A percentile compares a stretch with the other conserved stretches of the same genome.
phyloP scores from a whole-genome alignment of 2,329 filamentous ascomycete species.

The Alternaria novae-zelandiae region DNA sequence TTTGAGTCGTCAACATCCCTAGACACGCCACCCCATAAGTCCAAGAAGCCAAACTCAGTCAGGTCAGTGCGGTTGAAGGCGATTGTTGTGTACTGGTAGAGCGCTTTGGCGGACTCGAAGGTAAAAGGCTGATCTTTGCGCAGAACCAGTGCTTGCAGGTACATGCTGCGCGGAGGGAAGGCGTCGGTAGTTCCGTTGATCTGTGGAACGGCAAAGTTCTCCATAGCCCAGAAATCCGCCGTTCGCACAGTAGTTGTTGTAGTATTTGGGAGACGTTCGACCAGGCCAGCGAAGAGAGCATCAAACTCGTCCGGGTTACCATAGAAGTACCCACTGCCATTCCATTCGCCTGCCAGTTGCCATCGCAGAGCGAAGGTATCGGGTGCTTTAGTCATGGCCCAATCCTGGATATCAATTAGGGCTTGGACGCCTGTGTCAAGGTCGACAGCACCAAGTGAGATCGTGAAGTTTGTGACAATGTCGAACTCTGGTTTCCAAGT shows the following conservation, averaged over 20 bases:
- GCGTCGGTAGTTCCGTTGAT: conserved; percentile 16
- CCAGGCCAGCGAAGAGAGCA: conserved; percentile 13
- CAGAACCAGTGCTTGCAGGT: conserved; percentile 21
- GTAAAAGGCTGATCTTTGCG: conserved; percentile 18
- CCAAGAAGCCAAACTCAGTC: conserved; percentile 22
- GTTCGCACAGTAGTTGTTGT: conserved; percentile 9
- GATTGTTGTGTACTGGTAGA: conserved; percentile 11
- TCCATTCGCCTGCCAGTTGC: conserved; percentile 19
- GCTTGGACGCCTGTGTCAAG: conserved; percentile 19
- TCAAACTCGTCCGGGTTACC: conserved; percentile 23
- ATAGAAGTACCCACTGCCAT: conserved; percentile 23
- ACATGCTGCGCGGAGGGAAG: conserved; percentile 20
- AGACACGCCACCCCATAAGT: conserved; percentile 26
- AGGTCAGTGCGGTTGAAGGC: conserved; percentile 25
- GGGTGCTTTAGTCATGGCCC: conserved; percentile 18
- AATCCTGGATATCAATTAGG: conserved; percentile 20
- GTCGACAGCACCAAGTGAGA: conserved; percentile 16
- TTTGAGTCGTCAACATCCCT: conserved; percentile 20
- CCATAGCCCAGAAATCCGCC: conserved; percentile 22
- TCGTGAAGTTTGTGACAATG: conserved; percentile 19
- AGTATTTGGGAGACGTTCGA: conserved; percentile 18
- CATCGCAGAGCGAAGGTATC: conserved; percentile 25
- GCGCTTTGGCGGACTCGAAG: conserved; percentile 15
- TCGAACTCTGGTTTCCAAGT: conserved; percentile 21
- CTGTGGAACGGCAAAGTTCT: conserved; percentile 9